Evolutionary conservation across 495 filamentous ascomycete species (phyloP).

Genomic region (Letharia lupina): DNA sequence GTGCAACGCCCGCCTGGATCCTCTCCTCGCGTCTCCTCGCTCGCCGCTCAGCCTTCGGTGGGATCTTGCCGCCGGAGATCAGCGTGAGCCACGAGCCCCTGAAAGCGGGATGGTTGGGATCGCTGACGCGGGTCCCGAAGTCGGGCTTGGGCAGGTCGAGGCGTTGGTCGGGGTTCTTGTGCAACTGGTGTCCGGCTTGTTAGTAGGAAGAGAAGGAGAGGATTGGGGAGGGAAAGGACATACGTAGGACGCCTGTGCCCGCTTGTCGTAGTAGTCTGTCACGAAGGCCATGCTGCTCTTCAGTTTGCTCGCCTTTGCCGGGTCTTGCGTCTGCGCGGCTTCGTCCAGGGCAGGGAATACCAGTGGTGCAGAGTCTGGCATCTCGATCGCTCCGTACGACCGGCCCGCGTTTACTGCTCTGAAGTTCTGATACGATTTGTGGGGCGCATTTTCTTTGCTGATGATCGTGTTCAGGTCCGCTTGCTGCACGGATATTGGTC

Average conservation of each 20-base stretch:
- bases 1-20: not conserved
- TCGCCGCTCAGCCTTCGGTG: not conserved
- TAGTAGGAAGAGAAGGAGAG: not conserved
- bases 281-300: not conserved
- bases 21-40: not conserved
- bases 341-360: constrained; percentile 46
- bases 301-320: not conserved
- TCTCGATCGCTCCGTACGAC: constrained; percentile 37
- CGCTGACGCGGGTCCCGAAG: not conserved
- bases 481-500: not conserved
- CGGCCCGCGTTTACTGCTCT: constrained; percentile 33
- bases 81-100: not conserved
- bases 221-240: not conserved
- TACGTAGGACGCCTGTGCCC: not conserved
- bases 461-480: not conserved
- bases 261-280: not conserved
- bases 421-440: constrained; percentile 28
- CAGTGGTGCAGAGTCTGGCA: constrained; percentile 46
- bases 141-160: not conserved
- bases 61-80: not conserved
- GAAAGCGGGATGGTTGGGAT: not conserved
- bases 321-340: constrained; percentile 25
- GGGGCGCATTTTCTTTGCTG: not conserved
- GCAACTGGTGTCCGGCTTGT: not conserved
- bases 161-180: not conserved